These are phyloP conservation scores for Quercus rubra DNA, from an alignment of 306 rosid species.

Conservation along the genomic window DNA sequence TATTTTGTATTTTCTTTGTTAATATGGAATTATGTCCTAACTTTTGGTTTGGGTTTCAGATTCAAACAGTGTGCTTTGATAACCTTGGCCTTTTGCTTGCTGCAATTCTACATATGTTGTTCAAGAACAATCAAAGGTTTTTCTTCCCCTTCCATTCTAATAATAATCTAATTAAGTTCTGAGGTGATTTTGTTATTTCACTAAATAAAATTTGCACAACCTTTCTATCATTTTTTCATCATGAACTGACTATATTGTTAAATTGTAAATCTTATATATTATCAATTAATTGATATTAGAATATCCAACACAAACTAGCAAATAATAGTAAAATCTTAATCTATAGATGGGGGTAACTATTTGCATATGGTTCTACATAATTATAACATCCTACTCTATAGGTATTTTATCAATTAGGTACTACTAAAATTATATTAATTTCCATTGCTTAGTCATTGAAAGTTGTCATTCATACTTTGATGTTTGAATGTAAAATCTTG, in stretches of 20 bases:
- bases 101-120: conserved; percentile 55
- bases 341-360: neutral
- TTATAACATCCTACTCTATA: neutral
- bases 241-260: neutral
- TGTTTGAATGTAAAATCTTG: neutral
- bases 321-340: neutral
- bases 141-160: conserved; percentile 10
- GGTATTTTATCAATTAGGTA: neutral
- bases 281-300: neutral
- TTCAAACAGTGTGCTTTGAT: conserved; percentile 97
- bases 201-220: neutral
- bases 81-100: conserved; percentile 83
- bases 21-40: conserved; percentile 2
- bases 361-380: neutral
- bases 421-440: neutral
- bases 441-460: neutral
- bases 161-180: neutral
- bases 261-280: neutral
- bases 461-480: neutral
- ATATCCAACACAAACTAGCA: neutral
- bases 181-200: neutral
- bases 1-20: neutral
- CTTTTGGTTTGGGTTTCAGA: conserved; percentile 42
- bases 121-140: conserved; percentile 62
- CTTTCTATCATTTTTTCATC: neutral